phyloP scores from a whole-genome alignment of 768 basidiomycete genomes.

The Asterophora parasitica region DNA sequence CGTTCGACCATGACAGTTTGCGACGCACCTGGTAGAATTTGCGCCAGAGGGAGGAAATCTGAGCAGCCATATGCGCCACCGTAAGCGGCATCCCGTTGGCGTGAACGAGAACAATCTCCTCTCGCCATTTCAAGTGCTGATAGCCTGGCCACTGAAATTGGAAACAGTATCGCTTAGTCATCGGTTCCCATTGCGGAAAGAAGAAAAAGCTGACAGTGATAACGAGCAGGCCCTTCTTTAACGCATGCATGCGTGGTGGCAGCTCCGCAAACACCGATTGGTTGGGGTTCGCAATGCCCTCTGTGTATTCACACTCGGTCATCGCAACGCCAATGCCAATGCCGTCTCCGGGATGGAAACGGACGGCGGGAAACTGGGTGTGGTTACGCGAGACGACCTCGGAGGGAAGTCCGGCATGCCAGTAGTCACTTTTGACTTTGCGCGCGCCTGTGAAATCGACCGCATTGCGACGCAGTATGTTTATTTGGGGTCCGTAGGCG shows the following conservation, averaged over 20 bases:
- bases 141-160: slow-evolving; percentile 14
- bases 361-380: slow-evolving; percentile 6
- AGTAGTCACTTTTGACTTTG: slow-evolving; percentile 13
- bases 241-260: slow-evolving; percentile 3
- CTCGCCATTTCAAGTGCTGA: slow-evolving; percentile 12
- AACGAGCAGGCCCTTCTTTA: slow-evolving; percentile 1
- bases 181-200: not conserved
- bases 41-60: slow-evolving; percentile 11
- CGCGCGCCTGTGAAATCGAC: slow-evolving; percentile 10
- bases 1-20: no score
- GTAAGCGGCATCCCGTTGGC: slow-evolving; percentile 4
- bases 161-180: not conserved
- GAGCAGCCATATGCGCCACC: slow-evolving; percentile 11
- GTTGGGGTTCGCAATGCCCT: slow-evolving; percentile 6
- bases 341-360: slow-evolving; percentile 9
- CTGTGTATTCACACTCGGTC: slow-evolving; percentile 12
- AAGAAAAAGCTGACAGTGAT: slow-evolving; percentile 3
- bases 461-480: slow-evolving; percentile 8
- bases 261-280: slow-evolving; percentile 3
- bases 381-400: slow-evolving; percentile 9
- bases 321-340: slow-evolving; percentile 12
- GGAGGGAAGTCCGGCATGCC: slow-evolving; percentile 9
- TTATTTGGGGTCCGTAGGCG: not conserved
- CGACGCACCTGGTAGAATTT: slow-evolving; percentile 10
- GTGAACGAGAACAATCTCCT: slow-evolving; percentile 6